A percentile compares a stretch with the other conserved stretches of the same genome.
Evolutionary conservation across 768 basidiomycete genomes (phyloP).

Genomic region (Boletus tomentosulus): DNA sequence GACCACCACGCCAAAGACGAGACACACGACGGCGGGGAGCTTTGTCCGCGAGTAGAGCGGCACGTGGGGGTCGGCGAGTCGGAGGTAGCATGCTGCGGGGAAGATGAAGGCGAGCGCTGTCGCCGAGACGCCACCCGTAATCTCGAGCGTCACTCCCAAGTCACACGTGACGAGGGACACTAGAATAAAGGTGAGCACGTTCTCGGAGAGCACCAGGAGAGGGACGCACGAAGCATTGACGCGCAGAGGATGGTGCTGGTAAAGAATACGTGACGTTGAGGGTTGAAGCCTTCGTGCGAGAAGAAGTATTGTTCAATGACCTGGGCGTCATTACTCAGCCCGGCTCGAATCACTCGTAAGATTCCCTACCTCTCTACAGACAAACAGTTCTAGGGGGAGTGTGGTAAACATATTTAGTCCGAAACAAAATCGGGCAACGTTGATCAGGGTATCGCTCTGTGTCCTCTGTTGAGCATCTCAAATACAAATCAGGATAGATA

Average conservation of each 20-base stretch:
- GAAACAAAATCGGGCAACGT: conserved; percentile 91
- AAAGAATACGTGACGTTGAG: conserved; percentile 84
- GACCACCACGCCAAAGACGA: conserved; percentile 68
- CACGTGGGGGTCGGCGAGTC: conserved; percentile 51
- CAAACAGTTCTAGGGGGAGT: conserved; percentile 91
- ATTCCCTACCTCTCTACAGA: conserved; percentile 81
- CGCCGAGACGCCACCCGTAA: conserved; percentile 94
- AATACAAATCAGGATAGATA: background rate
- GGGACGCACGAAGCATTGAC: conserved; percentile 69
- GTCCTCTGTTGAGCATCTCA: conserved; percentile 2
- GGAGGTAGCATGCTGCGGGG: conserved; percentile 82
- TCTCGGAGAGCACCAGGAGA: background rate
- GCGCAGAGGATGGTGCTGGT: conserved; percentile 80
- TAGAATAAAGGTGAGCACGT: conserved; percentile 28
- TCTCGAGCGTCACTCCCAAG: conserved; percentile 96
- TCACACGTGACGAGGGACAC: conserved; percentile 93
- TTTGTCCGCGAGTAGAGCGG: conserved; percentile 71
- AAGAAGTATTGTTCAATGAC: conserved; percentile 97
- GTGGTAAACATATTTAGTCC: conserved; percentile 99
- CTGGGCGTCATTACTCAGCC: conserved; percentile 34
- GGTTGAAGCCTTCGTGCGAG: conserved; percentile 77
- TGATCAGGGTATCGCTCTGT: conserved; percentile 84
- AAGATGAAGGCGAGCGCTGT: conserved; percentile 93
- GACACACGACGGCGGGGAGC: conserved; percentile 71
- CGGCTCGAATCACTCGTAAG: background rate